phyloP scores from a whole-genome alignment of 805 yeast species.

The Candida railenensis region DNA sequence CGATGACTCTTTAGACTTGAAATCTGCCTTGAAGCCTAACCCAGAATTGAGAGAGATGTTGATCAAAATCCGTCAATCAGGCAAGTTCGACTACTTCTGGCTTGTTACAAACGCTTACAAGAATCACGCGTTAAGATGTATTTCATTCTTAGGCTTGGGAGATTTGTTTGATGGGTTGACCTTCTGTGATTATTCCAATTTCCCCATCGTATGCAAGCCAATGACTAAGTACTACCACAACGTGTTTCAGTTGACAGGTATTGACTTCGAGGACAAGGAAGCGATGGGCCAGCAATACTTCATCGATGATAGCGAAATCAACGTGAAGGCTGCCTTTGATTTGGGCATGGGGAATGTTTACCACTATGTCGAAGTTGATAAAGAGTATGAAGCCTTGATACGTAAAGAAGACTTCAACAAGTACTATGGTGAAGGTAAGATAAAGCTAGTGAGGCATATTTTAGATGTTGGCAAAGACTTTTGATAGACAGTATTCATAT shows the following conservation, averaged over 20 bases:
- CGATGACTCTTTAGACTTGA: slow-evolving; percentile 89
- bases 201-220: slow-evolving; percentile 86
- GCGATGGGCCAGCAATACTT: slow-evolving; percentile 56
- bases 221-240: slow-evolving; percentile 64
- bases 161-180: slow-evolving; percentile 93
- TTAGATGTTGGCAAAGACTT: slow-evolving; percentile 24
- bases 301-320: slow-evolving; percentile 83
- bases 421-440: slow-evolving; percentile 38
- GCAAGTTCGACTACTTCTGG: slow-evolving; percentile 78
- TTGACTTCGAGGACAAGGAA: slow-evolving; percentile 30
- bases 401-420: slow-evolving; percentile 26
- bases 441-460: slow-evolving; percentile 31
- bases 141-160: slow-evolving; percentile 80
- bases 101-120: slow-evolving; percentile 92
- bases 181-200: slow-evolving; percentile 78
- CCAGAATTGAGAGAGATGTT: slow-evolving; percentile 52
- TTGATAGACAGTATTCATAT: slow-evolving; percentile 3
- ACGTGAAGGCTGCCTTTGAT: slow-evolving; percentile 69
- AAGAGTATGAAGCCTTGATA: slow-evolving; percentile 41
- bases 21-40: slow-evolving; percentile 69
- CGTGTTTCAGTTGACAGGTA: slow-evolving; percentile 66
- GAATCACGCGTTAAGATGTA: slow-evolving; percentile 82
- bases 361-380: slow-evolving; percentile 73
- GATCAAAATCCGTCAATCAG: slow-evolving; percentile 35
- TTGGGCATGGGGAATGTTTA: slow-evolving; percentile 72